Base-by-base conservation (phyloP, 495 filamentous ascomycete species). In the Aspergillus sclerotiicarbonarius region DNA sequence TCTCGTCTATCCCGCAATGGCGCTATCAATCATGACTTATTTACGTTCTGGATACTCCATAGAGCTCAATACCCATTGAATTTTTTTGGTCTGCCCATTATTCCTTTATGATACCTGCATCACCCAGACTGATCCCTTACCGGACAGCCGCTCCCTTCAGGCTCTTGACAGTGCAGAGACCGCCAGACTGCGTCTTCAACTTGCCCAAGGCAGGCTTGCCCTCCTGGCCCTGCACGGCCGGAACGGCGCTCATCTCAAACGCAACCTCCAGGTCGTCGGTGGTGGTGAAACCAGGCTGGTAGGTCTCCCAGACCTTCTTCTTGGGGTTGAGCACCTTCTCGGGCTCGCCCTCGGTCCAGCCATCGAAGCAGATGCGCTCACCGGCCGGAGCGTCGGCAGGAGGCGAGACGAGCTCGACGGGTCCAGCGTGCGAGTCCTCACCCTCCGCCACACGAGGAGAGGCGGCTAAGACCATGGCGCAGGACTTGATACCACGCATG, bases 231-330 rank as follows among this genome's bases (percentile, higher is more conserved):
- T 80, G 69, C 47, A 87, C 72, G 71, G 82, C 76, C 44, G 84
- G 82, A 41, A 89, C 86, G 30, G 76, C 83, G 30, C 67, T 76
- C 47, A 79, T 81, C 59, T 91, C 88, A 66, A 92, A 91, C 18
- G 81, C 90, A 31, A 96, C 95, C 76, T 91, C 90, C 51, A 89
- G 75, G 35, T 71, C 73, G 4, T 84, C 82, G 15, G 88, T 96
- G 13, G 93, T 98, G 19, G 86, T 91, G 74, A 98, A 98, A 0
- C 93, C 94, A 6, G 90, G 90, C 78, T 96, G 92, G 76, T 95
- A 88, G 10, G 80, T 90, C 82, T 98, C 94, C 91, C 92, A 98
- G 54, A 97, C 74, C 84, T 96, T 97, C 84, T 97, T 97, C 87
- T 98, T 98, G 43, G 95, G 94, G 79, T 98, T 98, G 62, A 98